These are phyloP conservation scores for Penicillium oxalicum DNA, from an alignment of 2,329 filamentous ascomycete species.

Conservation along the genomic window DNA sequence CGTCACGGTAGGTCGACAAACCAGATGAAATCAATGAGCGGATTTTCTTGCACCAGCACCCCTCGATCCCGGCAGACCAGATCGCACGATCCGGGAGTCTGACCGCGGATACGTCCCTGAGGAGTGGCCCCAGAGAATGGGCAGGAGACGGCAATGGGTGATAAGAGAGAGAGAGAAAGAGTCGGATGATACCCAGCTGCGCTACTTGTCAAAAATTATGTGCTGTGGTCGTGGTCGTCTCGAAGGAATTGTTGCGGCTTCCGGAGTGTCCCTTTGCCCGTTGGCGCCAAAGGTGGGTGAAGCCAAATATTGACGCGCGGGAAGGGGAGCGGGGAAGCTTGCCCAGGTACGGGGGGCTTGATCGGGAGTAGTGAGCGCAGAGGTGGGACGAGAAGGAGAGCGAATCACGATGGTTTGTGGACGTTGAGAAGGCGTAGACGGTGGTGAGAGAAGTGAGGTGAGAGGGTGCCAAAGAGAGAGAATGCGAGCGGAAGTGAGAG, in stretches of 20 bases:
- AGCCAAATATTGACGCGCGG: conserved; percentile 9
- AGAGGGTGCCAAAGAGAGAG: too few species aligned
- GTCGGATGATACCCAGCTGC: neutral
- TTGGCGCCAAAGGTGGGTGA: conserved; percentile 6
- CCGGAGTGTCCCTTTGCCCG: conserved; percentile 3
- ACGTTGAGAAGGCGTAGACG: neutral
- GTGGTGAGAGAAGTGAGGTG: neutral
- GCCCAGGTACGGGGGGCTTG: conserved; percentile 2
- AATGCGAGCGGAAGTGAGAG: too few species aligned
- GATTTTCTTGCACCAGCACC: neutral
- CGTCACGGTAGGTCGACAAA: conserved; percentile 1
- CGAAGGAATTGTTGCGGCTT: neutral
- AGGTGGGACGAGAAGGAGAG: neutral
- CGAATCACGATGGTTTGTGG: too few species aligned
- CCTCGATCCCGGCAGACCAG: conserved; percentile 1
- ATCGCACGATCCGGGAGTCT: neutral
- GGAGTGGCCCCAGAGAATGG: too few species aligned
- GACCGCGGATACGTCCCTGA: too few species aligned
- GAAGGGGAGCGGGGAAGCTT: conserved; percentile 16
- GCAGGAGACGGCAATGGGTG: conserved; percentile 8
- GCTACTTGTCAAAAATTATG: too few species aligned
- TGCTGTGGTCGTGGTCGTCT: neutral
- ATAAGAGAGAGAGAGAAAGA: conserved; percentile 5
- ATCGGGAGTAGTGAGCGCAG: neutral
- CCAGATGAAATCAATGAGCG: neutral